Conservation (phyloP, 2,329 filamentous ascomycete genomes). For the Colletotrichum abscissum region DNA sequence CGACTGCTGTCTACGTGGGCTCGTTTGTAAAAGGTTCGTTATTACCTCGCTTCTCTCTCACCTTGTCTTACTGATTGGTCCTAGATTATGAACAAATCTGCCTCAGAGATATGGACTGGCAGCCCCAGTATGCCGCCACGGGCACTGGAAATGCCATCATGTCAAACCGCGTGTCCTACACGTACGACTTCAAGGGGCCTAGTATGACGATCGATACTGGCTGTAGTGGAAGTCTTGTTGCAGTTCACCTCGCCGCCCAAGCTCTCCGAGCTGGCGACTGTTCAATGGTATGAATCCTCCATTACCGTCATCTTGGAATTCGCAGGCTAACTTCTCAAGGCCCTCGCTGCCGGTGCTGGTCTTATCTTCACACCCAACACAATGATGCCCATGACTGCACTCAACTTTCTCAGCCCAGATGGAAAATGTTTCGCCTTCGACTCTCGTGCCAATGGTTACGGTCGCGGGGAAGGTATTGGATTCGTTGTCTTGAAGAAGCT, state of each 20-base stretch:
- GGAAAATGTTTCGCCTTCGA: slow-evolving; percentile 67
- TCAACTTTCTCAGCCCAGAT: slow-evolving; percentile 64
- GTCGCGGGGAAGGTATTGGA: slow-evolving; percentile 71
- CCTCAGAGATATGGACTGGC: slow-evolving; percentile 60
- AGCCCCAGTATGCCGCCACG: slow-evolving; percentile 63
- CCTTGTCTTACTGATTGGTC: neutral
- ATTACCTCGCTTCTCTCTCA: neutral
- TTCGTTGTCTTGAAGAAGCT: slow-evolving; percentile 71
- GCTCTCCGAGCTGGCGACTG: slow-evolving; percentile 59
- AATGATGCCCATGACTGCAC: slow-evolving; percentile 66
- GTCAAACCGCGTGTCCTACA: slow-evolving; percentile 67
- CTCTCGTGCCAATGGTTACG: slow-evolving; percentile 71
- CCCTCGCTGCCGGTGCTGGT: slow-evolving; percentile 62
- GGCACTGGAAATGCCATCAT: slow-evolving; percentile 65
- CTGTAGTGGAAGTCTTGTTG: slow-evolving; percentile 66
- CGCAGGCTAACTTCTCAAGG: slow-evolving; percentile 44
- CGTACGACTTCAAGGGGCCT: slow-evolving; percentile 65
- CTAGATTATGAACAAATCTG: slow-evolving; percentile 62
- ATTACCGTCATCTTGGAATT: neutral
- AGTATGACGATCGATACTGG: slow-evolving; percentile 70
- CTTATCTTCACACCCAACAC: slow-evolving; percentile 66
- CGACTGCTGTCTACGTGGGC: slow-evolving; percentile 61
- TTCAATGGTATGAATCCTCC: slow-evolving; percentile 45
- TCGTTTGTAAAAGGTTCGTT: slow-evolving; percentile 60
- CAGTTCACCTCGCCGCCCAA: slow-evolving; percentile 64